Evolutionary conservation across 1,284 basidiomycete genomes (phyloP).

Genomic region (Naganishia cerealis): DNA sequence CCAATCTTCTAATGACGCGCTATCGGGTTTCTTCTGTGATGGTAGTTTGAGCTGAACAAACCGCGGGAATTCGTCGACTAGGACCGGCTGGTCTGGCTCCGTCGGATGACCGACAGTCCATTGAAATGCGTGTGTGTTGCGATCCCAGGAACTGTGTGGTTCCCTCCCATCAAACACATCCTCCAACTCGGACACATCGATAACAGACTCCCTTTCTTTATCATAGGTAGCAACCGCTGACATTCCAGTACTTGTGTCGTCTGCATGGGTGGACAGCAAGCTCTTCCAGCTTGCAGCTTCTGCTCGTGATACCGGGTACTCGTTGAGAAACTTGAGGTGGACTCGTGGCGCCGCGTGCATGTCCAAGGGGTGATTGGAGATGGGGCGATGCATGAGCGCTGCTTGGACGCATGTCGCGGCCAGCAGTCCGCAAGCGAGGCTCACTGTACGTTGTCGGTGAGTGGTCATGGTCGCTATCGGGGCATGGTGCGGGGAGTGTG

Average conservation of each 20-base stretch:
- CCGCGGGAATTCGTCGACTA: background rate
- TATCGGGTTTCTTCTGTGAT: conserved; percentile 1
- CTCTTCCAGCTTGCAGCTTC: conserved; percentile 71
- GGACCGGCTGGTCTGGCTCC: background rate
- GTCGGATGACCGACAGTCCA: background rate
- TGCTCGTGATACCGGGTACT: conserved; percentile 69
- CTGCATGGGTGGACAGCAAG: conserved; percentile 59
- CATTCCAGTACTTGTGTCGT: conserved; percentile 68
- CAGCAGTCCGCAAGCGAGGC: background rate
- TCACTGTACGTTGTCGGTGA: background rate
- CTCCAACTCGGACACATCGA: background rate
- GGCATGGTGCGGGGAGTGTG: too few species aligned
- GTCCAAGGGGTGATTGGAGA: conserved; percentile 54
- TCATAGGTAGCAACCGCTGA: conserved; percentile 60
- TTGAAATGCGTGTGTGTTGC: conserved; percentile 17
- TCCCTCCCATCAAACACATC: conserved; percentile 25
- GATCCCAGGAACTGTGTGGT: conserved; percentile 36
- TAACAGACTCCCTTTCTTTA: conserved; percentile 41
- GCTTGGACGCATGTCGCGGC: background rate
- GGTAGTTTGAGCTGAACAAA: conserved; percentile 8
- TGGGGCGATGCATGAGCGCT: conserved; percentile 29
- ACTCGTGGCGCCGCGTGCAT: conserved; percentile 80
- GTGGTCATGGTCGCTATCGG: too few species aligned
- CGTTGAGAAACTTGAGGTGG: conserved; percentile 75
- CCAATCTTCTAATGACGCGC: conserved; percentile 38